A percentile compares a stretch with the other conserved stretches of the same genome.
phyloP scores from a whole-genome alignment of 2,329 filamentous ascomycete species.

The Colletotrichum musicola region DNA sequence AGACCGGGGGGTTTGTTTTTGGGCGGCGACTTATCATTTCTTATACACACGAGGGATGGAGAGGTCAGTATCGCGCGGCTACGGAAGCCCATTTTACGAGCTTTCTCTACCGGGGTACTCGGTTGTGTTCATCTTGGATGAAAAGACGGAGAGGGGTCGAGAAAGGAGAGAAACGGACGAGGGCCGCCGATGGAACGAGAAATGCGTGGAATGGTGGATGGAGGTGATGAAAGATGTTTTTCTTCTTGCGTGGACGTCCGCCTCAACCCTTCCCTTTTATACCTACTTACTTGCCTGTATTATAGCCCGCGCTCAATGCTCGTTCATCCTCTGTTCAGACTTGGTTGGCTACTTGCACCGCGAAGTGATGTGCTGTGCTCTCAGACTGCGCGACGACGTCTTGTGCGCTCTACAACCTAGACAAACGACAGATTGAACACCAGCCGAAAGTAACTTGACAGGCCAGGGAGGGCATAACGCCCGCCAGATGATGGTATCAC shows the following conservation, averaged over 20 bases:
- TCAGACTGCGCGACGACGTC: neutral
- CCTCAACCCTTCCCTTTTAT: slow-evolving; percentile 39
- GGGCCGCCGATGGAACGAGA: slow-evolving; percentile 28
- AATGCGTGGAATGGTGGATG: slow-evolving; percentile 32
- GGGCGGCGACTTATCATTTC: slow-evolving; percentile 30
- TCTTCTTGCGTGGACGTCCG: slow-evolving; percentile 37
- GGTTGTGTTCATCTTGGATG: slow-evolving; percentile 21
- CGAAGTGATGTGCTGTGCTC: neutral
- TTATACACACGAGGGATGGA: slow-evolving; percentile 20
- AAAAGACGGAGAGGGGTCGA: neutral
- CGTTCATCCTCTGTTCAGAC: slow-evolving; percentile 42
- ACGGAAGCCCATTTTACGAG: neutral
- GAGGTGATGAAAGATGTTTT: slow-evolving; percentile 33
- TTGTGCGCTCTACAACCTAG: no score
- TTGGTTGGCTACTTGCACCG: no score
- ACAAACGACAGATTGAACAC: no score
- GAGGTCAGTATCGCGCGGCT: slow-evolving; percentile 9
- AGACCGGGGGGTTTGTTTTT: slow-evolving; percentile 16
- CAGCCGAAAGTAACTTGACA: no score
- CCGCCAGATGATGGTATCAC: no score
- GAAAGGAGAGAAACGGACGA: slow-evolving; percentile 9
- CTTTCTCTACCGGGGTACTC: slow-evolving; percentile 6
- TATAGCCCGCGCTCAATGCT: slow-evolving; percentile 39
- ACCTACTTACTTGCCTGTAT: slow-evolving; percentile 40
- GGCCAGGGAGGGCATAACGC: no score